Evolutionary conservation across 1,139 yeast species (phyloP).

Genomic region (Yamadazyma triangularis): DNA sequence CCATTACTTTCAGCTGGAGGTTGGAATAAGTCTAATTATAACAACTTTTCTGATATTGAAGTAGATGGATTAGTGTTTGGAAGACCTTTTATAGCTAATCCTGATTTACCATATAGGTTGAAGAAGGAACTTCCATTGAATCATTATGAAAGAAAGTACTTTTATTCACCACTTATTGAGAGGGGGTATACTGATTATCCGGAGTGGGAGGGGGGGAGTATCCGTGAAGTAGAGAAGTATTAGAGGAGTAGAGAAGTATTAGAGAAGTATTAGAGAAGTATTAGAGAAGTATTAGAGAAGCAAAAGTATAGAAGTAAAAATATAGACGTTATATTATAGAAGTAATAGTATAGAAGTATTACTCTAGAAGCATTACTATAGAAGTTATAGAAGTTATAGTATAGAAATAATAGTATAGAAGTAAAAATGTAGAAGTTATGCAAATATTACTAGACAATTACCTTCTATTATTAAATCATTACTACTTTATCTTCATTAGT

Average conservation of each 20-base stretch:
- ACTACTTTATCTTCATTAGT: no score
- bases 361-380: no score
- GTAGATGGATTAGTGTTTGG: conserved; percentile 35
- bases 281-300: background rate
- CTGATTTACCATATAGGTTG: conserved; percentile 40
- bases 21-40: conserved; percentile 7
- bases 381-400: background rate
- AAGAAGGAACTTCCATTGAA: conserved; percentile 13
- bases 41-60: conserved; percentile 3
- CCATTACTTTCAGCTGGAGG: conserved; percentile 15
- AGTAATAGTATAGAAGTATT: no score
- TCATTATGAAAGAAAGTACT: conserved; percentile 18
- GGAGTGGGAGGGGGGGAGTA: background rate
- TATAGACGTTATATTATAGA: no score
- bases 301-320: background rate
- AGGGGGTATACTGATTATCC: conserved; percentile 8
- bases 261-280: background rate
- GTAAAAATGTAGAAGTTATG: background rate
- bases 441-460: background rate
- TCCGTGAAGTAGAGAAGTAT: background rate
- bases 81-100: conserved; percentile 44
- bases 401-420: background rate
- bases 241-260: background rate
- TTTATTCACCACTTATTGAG: conserved; percentile 14
- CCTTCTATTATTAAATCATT: no score